These are phyloP conservation scores for Alternaria gaisen DNA, from an alignment of 2,329 filamentous ascomycete genomes.

Conservation along the genomic window DNA sequence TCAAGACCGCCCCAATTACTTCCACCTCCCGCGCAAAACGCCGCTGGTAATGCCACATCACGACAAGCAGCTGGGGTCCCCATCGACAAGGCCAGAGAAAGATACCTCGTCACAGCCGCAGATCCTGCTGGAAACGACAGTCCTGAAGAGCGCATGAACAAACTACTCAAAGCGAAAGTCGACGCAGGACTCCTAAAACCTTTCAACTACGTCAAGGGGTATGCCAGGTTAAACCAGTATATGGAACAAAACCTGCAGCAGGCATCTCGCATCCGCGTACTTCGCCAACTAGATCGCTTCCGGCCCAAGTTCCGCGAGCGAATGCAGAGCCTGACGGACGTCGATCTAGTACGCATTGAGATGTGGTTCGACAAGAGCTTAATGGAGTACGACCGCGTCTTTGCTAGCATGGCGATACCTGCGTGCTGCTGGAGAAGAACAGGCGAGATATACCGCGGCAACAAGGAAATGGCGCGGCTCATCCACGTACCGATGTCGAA, in stretches of 20 bases:
- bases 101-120: constrained; percentile 94
- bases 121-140: constrained; percentile 86
- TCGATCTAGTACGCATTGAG: constrained; percentile 93
- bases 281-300: constrained; percentile 90
- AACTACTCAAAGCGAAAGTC: constrained; percentile 92
- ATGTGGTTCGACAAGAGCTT: constrained; percentile 99
- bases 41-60: constrained; percentile 65
- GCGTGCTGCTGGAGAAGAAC: constrained; percentile 97
- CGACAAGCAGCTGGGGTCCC: constrained; percentile 69
- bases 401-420: constrained; percentile 98
- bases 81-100: constrained; percentile 78
- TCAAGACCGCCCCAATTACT: constrained; percentile 57
- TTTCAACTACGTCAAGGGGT: constrained; percentile 98
- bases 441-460: constrained; percentile 95
- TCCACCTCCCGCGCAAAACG: constrained; percentile 53
- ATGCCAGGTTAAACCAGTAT: constrained; percentile 86
- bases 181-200: constrained; percentile 93
- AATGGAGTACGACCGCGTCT: constrained; percentile 98
- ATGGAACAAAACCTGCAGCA: constrained; percentile 89
- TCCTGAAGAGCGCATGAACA: constrained; percentile 94
- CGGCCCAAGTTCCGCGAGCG: constrained; percentile 95
- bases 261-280: constrained; percentile 85
- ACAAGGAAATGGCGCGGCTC: constrained; percentile 98
- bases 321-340: constrained; percentile 89
- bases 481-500: constrained; percentile 92